These are phyloP conservation scores for Boletus vermiculosoides DNA, from an alignment of 768 basidiomycete genomes.

Conservation along the genomic window DNA sequence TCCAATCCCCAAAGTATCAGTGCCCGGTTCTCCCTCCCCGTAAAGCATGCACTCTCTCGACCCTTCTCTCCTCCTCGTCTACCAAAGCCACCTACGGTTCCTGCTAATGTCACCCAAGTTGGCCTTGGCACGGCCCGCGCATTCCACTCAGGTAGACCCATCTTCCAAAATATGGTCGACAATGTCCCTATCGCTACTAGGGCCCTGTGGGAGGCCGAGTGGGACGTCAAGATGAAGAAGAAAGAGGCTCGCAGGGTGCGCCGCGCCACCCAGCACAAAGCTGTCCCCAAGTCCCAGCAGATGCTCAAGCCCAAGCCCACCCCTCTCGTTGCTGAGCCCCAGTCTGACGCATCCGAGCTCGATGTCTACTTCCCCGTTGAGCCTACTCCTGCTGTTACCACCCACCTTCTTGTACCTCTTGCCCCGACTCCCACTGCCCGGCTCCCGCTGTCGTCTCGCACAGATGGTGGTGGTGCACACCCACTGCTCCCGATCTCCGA, in stretches of 20 bases:
- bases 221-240: slow-evolving; percentile 56
- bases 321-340: slow-evolving; percentile 2
- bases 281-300: slow-evolving; percentile 23
- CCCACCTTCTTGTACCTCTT: slow-evolving; percentile 72
- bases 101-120: slow-evolving; percentile 57
- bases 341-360: slow-evolving; percentile 39
- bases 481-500: slow-evolving; percentile 53
- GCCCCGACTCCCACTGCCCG: slow-evolving; percentile 70
- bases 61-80: slow-evolving; percentile 50
- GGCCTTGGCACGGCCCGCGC: slow-evolving; percentile 76
- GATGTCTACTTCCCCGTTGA: slow-evolving; percentile 60
- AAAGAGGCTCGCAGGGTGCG: slow-evolving; percentile 32
- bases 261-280: slow-evolving; percentile 22
- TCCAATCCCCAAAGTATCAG: slow-evolving; percentile 42
- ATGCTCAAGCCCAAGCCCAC: slow-evolving; percentile 28
- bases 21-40: slow-evolving; percentile 55
- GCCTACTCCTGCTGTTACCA: slow-evolving; percentile 46
- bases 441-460: slow-evolving; percentile 49
- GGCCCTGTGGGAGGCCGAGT: slow-evolving; percentile 72
- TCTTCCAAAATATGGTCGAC: slow-evolving; percentile 78
- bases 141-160: slow-evolving; percentile 69
- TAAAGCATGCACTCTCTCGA: slow-evolving; percentile 48
- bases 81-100: slow-evolving; percentile 53
- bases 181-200: slow-evolving; percentile 78
- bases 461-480: slow-evolving; percentile 18